Percentiles rank a stretch among this genome's conserved stretches.
phyloP scores from a whole-genome alignment of 2,329 filamentous ascomycete genomes.

The Ceratocystis alfenasii region DNA sequence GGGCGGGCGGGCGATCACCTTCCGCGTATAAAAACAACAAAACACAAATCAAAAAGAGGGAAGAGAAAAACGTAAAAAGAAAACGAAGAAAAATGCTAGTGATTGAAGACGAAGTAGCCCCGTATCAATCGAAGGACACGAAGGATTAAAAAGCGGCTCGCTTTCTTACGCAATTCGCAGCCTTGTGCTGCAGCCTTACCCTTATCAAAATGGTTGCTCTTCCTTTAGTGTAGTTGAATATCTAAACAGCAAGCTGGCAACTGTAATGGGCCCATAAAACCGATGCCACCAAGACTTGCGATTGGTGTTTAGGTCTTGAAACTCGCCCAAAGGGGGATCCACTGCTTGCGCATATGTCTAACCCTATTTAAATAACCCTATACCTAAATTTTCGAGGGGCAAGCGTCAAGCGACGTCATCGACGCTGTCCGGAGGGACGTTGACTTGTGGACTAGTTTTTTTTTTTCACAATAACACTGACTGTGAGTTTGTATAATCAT shows the following conservation, averaged over 20 bases:
- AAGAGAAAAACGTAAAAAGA: neutral
- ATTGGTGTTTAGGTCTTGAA: neutral
- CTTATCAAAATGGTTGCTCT: neutral
- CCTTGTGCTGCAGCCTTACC: neutral
- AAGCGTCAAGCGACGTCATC: constrained; percentile 3
- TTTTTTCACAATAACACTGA: too few relatives aligned
- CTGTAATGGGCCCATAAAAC: neutral
- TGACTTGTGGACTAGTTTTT: neutral
- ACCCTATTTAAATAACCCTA: constrained; percentile 10
- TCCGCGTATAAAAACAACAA: neutral
- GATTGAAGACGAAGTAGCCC: neutral
- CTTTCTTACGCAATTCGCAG: neutral
- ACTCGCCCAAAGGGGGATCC: neutral
- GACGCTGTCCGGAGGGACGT: neutral
- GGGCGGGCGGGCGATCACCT: neutral
- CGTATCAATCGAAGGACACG: neutral
- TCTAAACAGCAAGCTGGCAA: constrained; percentile 4
- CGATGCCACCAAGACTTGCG: neutral
- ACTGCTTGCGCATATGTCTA: neutral
- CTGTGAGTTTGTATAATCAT: too few relatives aligned
- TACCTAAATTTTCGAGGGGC: neutral
- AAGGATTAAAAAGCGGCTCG: neutral
- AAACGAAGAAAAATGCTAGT: neutral
- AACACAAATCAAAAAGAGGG: neutral
- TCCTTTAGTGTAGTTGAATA: too few relatives aligned